A percentile compares a stretch with the other conserved stretches of the same genome.
Evolutionary conservation across 495 filamentous ascomycete species (phyloP).

Genomic region (Neurospora sp.): DNA sequence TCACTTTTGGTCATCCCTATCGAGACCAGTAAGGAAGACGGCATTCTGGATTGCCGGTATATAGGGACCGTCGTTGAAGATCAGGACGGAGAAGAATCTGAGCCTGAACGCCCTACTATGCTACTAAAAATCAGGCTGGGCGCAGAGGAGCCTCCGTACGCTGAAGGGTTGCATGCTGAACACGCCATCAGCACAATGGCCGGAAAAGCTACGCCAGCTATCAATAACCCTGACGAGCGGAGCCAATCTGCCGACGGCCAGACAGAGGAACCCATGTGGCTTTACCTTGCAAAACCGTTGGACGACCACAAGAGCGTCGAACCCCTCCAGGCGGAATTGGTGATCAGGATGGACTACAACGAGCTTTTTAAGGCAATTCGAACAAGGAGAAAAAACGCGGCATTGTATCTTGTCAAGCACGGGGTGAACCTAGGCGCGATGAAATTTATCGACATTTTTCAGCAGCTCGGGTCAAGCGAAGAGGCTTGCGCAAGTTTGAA

Average conservation of each 20-base stretch:
- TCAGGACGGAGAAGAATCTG: neutral
- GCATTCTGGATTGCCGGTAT: neutral
- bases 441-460: neutral
- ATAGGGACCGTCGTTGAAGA: neutral
- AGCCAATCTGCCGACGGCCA: neutral
- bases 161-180: neutral
- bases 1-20: neutral
- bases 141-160: neutral
- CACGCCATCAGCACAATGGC: neutral
- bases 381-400: neutral
- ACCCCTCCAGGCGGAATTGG: no score
- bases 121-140: neutral
- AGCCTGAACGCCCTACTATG: neutral
- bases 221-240: neutral
- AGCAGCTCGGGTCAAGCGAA: neutral
- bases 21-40: neutral
- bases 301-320: neutral
- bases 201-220: neutral
- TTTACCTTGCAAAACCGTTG: neutral
- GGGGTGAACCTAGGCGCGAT: neutral
- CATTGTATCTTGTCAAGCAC: neutral
- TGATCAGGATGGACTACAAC: no score
- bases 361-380: neutral
- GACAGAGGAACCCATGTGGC: neutral
- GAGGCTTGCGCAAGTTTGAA: neutral